Conservation (phyloP, 2,329 filamentous ascomycete species). For the Cladobotryum mycophilum region DNA sequence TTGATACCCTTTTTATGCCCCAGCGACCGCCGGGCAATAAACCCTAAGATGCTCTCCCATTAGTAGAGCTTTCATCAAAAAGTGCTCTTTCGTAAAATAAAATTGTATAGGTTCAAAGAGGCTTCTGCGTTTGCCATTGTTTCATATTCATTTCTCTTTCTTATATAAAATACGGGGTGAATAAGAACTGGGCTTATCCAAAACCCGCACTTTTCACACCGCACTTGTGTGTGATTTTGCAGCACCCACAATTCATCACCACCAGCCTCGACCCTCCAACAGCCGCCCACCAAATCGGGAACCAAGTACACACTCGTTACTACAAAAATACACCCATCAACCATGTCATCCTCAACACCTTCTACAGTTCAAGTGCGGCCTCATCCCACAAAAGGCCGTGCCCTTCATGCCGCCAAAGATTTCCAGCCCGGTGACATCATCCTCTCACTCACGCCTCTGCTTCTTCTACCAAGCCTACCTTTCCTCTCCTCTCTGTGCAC, state of each 20-base stretch:
- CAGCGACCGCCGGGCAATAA: neutral
- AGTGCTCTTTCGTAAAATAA: neutral
- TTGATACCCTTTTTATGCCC: neutral
- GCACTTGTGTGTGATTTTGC: neutral
- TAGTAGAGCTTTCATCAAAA: neutral
- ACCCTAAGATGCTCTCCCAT: no score
- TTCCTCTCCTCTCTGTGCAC: constrained; percentile 40
- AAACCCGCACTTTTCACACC: no score
- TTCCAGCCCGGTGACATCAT: constrained; percentile 42
- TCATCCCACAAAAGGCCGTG: constrained; percentile 36
- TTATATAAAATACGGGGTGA: neutral
- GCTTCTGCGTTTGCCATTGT: neutral
- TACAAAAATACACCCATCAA: neutral
- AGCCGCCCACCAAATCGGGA: neutral
- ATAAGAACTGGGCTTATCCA: no score
- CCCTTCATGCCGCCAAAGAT: constrained; percentile 36
- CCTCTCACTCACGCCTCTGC: constrained; percentile 35
- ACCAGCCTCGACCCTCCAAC: neutral
- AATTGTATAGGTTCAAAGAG: neutral
- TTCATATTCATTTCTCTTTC: no score
- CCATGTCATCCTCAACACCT: neutral
- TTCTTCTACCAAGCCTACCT: constrained; percentile 42
- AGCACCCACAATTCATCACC: neutral
- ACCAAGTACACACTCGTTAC: neutral
- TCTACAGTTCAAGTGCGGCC: constrained; percentile 19